Conservation (phyloP, 192 early-diverging fungal species). For the Gigaspora rosea region DNA sequence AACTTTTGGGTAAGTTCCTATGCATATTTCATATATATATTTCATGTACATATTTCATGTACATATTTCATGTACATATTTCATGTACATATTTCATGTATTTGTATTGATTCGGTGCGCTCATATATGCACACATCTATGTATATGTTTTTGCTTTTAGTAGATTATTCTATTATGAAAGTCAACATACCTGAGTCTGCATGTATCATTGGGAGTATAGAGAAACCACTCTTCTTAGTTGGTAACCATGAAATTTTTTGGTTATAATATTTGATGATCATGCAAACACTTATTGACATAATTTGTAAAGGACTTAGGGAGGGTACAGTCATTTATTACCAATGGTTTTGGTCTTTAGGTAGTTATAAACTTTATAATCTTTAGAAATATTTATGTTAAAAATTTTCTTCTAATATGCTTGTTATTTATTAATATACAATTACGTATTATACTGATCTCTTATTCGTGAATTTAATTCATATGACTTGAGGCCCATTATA, state of each 20-base stretch:
- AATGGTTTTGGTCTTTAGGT: slow-evolving; percentile 14
- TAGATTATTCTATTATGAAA: neutral
- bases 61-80: too few relatives aligned
- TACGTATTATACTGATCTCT: too few relatives aligned
- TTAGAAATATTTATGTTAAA: neutral
- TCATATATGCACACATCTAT: neutral
- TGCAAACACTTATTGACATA: neutral
- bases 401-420: neutral
- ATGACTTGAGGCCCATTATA: too few relatives aligned
- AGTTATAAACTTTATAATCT: neutral
- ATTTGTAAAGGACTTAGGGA: too few relatives aligned
- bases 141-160: neutral
- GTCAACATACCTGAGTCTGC: slow-evolving; percentile 21
- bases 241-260: neutral
- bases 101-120: neutral
- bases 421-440: too few relatives aligned
- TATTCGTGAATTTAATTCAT: too few relatives aligned
- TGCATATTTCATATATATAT: too few relatives aligned
- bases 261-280: neutral
- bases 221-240: slow-evolving; percentile 9
- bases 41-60: too few relatives aligned
- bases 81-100: neutral
- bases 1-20: neutral
- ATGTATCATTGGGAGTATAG: slow-evolving; percentile 1
- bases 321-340: slow-evolving; percentile 6